Conservation (phyloP, 305 asterid genomes). For the Plantago coronopus region DNA sequence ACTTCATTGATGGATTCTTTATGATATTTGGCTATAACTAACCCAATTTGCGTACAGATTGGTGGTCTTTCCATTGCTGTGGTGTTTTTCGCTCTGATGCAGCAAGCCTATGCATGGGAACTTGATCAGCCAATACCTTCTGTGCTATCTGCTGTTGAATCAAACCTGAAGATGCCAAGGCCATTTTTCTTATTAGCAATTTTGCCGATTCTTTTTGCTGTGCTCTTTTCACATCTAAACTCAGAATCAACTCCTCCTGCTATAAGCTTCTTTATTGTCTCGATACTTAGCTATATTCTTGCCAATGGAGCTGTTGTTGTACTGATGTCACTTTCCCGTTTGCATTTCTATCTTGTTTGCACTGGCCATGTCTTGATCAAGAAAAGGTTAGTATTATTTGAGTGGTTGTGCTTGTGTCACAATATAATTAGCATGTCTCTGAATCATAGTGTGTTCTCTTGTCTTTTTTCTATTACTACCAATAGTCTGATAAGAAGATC, state of each 20-base stretch:
- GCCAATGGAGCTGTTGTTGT: conserved; percentile 72
- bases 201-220: conserved; percentile 54
- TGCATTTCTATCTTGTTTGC: conserved; percentile 58
- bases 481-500: conserved; percentile 27
- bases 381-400: conserved; percentile 59
- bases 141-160: conserved; percentile 79
- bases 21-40: conserved; percentile 30
- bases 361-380: conserved; percentile 55
- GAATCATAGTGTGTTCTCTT: conserved; percentile 8
- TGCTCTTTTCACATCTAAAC: conserved; percentile 51
- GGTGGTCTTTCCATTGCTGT: conserved; percentile 77
- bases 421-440: conserved; percentile 9
- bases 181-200: conserved; percentile 57
- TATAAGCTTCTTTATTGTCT: conserved; percentile 52
- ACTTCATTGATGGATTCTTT: conserved; percentile 20
- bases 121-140: conserved; percentile 81
- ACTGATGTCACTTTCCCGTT: conserved; percentile 60
- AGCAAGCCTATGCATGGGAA: conserved; percentile 93
- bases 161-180: conserved; percentile 67
- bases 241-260: conserved; percentile 53
- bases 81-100: conserved; percentile 83
- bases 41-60: conserved; percentile 58
- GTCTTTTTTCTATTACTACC: conserved; percentile 23
- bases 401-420: conserved; percentile 6
- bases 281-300: conserved; percentile 65